These are phyloP conservation scores for Paramecium sonneborni DNA, from an alignment of 73 alveolate genomes.

Conservation along the genomic window DNA sequence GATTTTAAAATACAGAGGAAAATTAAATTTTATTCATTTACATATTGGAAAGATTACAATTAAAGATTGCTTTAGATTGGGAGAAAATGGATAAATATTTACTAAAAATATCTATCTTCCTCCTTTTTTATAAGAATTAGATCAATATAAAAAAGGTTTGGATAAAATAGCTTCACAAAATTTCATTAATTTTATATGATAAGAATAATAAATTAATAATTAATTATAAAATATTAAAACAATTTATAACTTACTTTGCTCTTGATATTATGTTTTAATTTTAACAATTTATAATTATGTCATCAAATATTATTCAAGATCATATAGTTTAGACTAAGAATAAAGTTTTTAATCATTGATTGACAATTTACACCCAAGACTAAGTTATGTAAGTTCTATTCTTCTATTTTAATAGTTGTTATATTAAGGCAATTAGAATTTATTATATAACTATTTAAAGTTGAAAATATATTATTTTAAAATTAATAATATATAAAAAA, in stretches of 20 bases:
- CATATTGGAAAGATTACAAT: constrained; percentile 79
- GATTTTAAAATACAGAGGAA: constrained; percentile 69
- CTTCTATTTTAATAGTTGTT: too few relatives aligned
- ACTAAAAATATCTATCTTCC: constrained; percentile 70
- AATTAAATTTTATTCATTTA: constrained; percentile 72
- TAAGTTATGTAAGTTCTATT: too few relatives aligned
- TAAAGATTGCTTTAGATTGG: constrained; percentile 75
- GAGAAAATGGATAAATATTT: constrained; percentile 59
- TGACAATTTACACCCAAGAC: too few relatives aligned
- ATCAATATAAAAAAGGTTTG: constrained; percentile 71
- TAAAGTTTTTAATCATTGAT: not conserved
- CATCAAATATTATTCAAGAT: not conserved
- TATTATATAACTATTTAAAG: not conserved
- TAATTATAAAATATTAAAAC: not conserved
- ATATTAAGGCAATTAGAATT: too few relatives aligned
- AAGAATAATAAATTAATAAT: not conserved
- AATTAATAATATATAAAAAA: not conserved
- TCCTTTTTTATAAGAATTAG: constrained; percentile 76
- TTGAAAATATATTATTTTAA: not conserved
- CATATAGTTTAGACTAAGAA: not conserved
- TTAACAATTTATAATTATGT: not conserved
- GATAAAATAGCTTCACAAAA: constrained; percentile 78
- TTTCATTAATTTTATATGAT: constrained; percentile 52
- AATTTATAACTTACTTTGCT: not conserved
- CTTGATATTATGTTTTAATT: not conserved